Percentiles rank a stretch among this genome's conserved stretches.
Conservation (phyloP, 352 stramenopile species). For the Pythium insidiosum region DNA sequence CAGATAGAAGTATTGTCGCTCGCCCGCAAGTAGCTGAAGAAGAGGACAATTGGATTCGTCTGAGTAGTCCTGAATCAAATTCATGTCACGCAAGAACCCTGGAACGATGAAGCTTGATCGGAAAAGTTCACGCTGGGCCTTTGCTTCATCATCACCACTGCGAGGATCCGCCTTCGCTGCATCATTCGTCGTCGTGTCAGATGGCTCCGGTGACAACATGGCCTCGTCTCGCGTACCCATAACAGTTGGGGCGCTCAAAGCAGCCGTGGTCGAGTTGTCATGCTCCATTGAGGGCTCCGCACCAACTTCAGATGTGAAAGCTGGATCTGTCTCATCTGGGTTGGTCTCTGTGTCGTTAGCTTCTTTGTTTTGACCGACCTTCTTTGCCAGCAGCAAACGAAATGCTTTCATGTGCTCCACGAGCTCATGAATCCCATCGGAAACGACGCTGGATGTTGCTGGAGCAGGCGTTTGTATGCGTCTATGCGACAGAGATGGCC, state of each 20-base stretch:
- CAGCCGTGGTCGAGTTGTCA: too few species aligned
- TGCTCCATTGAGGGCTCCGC: too few species aligned
- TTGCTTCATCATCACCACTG: constrained; percentile 2
- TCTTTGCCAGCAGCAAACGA: too few species aligned
- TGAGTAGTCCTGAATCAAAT: constrained; percentile 74
- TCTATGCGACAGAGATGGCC: background rate
- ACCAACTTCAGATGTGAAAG: too few species aligned
- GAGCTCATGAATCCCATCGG: background rate
- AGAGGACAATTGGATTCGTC: constrained; percentile 55
- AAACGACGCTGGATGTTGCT: background rate
- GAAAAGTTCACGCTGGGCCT: constrained; percentile 25
- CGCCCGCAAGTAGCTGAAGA: constrained; percentile 43
- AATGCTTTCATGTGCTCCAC: too few species aligned
- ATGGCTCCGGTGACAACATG: too few species aligned
- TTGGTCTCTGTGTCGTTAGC: too few species aligned
- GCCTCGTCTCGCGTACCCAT: constrained; percentile 9
- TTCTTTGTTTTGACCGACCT: too few species aligned
- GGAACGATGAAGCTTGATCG: constrained; percentile 50
- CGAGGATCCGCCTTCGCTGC: constrained; percentile 1
- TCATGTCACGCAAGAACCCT: constrained; percentile 51
- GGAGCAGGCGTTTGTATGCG: background rate
- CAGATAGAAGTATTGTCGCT: constrained; percentile 78
- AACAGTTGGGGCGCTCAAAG: constrained; percentile 3
- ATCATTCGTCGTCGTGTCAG: too few species aligned
- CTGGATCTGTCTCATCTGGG: too few species aligned